A percentile compares a stretch with the other conserved stretches of the same genome.
phyloP scores from a whole-genome alignment of 805 yeast genomes.

The Nakazawaea sp. region DNA sequence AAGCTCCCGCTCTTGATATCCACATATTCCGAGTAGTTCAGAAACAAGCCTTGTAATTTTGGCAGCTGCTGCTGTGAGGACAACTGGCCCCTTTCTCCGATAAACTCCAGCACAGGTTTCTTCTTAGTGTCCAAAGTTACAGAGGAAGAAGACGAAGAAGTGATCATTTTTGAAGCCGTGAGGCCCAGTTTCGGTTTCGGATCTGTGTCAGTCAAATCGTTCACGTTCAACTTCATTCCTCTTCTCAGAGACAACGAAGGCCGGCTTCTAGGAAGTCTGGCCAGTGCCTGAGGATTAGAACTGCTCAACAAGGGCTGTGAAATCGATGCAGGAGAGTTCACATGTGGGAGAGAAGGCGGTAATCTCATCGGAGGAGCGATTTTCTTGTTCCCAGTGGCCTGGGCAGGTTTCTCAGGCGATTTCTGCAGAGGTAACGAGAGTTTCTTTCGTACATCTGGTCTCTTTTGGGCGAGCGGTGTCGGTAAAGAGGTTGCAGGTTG shows the following conservation, averaged over 20 bases:
- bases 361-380: slow-evolving; percentile 10
- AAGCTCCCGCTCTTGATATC: slow-evolving; percentile 90
- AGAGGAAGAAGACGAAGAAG: slow-evolving; percentile 16
- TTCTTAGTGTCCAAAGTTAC: slow-evolving; percentile 6
- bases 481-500: slow-evolving; percentile 25
- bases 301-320: slow-evolving; percentile 9
- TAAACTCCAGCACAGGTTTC: slow-evolving; percentile 16
- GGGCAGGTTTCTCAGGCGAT: slow-evolving; percentile 6
- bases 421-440: slow-evolving; percentile 27
- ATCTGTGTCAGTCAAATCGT: slow-evolving; percentile 8
- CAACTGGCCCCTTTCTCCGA: slow-evolving; percentile 17
- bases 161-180: slow-evolving; percentile 12
- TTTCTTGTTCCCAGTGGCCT: neutral
- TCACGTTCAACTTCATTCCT: slow-evolving; percentile 43
- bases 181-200: neutral
- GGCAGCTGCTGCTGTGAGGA: slow-evolving; percentile 21
- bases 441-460: neutral
- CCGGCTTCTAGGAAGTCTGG: slow-evolving; percentile 23
- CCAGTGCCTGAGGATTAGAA: slow-evolving; percentile 8
- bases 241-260: slow-evolving; percentile 46
- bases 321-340: neutral
- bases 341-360: slow-evolving; percentile 11
- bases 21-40: slow-evolving; percentile 78
- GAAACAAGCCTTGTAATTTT: slow-evolving; percentile 58
- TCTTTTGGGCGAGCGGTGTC: slow-evolving; percentile 12